Evolutionary conservation across 148 eudicot species (phyloP), one percentile per base, ranked within the genome.

Genomic region (Fagopyrum homotropicum): DNA sequence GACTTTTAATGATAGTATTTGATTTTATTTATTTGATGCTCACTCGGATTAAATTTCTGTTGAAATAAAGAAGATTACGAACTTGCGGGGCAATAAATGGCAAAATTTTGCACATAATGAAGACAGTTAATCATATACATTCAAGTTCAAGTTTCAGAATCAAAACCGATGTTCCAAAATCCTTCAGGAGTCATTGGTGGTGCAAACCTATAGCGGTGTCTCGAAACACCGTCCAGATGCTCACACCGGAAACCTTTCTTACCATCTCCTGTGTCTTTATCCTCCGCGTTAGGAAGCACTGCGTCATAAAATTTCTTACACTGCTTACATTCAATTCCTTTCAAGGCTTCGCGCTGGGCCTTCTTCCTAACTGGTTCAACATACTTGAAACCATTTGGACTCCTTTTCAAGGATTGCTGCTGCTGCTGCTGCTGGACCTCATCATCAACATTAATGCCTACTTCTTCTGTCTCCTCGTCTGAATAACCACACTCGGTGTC

Each of bases 171-270:
- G 82, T 95, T 89, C 98, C 98, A 95, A 76, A 92, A 95, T 69
- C 98, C 98, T 79, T 95, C 98, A 76, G 98, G 97, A 66, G 98
- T 95, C 73, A 73, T 82, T 56, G 98, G 97, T 81, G 98, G 98
- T 7, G 78, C 90, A 73, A 81, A 88, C 87, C 89, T 86, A 76
- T 95, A 95, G 47, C 98, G 87, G 77, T 95, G 98, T 81, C 98
- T 88, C 4, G 98, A 95, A 75, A 95, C 96, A 12, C 97, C 97
- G 22, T 88, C 91, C 63, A 90, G 96, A 85, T 95, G 98, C 86
- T 95, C 98, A 78, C 98, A 95, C 4, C 93, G 87, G 72, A 83
- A 63, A 7, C 84, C 82, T 35, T 79, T 80, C 74, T 80, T 82
- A 54, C 60, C 79, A 48, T 59, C 80, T 40, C 83, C 80, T 2